These are phyloP conservation scores for Gynostemma pentaphyllum DNA, from an alignment of 306 rosid genomes.

Conservation along the genomic window DNA sequence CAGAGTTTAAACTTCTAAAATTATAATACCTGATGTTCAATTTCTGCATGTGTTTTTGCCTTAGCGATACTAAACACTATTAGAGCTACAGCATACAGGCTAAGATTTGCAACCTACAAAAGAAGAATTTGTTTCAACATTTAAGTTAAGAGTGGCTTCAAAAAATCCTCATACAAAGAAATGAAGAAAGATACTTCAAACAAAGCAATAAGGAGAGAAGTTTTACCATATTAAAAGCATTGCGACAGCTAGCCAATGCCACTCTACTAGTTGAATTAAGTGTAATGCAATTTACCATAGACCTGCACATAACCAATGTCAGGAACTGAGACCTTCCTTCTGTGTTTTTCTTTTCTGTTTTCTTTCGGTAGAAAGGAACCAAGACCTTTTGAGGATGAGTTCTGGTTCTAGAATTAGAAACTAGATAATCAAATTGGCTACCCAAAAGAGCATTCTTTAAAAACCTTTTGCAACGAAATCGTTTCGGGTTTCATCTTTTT, in stretches of 20 bases:
- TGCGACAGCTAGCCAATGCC: constrained; percentile 87
- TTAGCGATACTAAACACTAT: constrained; percentile 37
- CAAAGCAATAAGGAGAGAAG: constrained; percentile 13
- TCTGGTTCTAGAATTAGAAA: background rate
- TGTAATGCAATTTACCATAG: constrained; percentile 90
- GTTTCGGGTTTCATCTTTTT: background rate
- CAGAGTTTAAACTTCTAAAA: constrained; percentile 11
- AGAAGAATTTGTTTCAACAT: constrained; percentile 7
- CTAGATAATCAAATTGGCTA: background rate
- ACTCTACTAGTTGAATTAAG: constrained; percentile 85
- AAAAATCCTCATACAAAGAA: background rate
- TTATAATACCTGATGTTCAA: constrained; percentile 60
- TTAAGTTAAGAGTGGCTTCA: background rate
- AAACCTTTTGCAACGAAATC: background rate
- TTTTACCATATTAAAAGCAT: constrained; percentile 83
- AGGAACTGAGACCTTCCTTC: constrained; percentile 3
- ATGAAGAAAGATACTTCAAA: background rate
- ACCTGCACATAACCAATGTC: constrained; percentile 37
- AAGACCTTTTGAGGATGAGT: background rate
- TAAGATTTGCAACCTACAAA: constrained; percentile 74
- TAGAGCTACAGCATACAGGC: constrained; percentile 71
- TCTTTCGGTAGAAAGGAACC: background rate
- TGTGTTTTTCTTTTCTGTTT: background rate
- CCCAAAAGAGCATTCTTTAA: background rate
- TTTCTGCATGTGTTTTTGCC: constrained; percentile 31